Conservation (phyloP, 1,284 basidiomycete genomes). For the Ceratobasidium theobromae region DNA sequence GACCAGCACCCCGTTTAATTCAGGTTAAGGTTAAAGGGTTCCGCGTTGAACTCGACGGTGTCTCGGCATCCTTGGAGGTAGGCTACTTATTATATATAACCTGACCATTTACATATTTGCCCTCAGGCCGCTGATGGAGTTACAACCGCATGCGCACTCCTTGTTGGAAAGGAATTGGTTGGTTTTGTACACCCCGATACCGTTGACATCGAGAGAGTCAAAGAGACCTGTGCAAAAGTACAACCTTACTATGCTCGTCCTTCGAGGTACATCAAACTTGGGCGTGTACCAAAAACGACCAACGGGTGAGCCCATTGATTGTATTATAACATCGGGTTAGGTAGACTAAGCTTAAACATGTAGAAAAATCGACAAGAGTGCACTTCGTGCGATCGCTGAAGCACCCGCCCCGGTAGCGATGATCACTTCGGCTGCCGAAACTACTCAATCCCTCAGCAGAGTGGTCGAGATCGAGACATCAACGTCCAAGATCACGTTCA, state of each 20-base stretch:
- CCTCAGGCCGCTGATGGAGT: conserved; percentile 42
- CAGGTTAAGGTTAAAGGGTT: conserved; percentile 47
- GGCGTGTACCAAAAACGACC: conserved; percentile 52
- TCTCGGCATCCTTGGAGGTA: conserved; percentile 60
- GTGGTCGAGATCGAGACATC: conserved; percentile 12
- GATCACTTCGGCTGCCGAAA: not conserved
- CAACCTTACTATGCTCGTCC: conserved; percentile 64
- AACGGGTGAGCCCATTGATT: conserved; percentile 43
- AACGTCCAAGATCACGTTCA: conserved; percentile 11
- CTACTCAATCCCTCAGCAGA: conserved; percentile 1
- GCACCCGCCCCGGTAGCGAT: conserved; percentile 30
- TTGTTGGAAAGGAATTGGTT: conserved; percentile 57
- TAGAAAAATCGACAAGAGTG: conserved; percentile 57
- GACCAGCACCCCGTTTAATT: not conserved
- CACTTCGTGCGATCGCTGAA: conserved; percentile 50
- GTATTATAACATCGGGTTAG: not conserved
- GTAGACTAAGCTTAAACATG: conserved; percentile 42
- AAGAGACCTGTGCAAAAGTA: conserved; percentile 49
- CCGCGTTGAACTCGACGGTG: conserved; percentile 62
- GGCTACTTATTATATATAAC: conserved; percentile 15
- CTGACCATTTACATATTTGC: conserved; percentile 45
- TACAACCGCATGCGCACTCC: conserved; percentile 52
- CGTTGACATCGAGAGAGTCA: conserved; percentile 48
- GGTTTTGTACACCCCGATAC: conserved; percentile 54
- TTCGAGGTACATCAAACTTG: conserved; percentile 48